phyloP scores from a whole-genome alignment of 2,329 filamentous ascomycete species.

The Hirsutella thompsonii region DNA sequence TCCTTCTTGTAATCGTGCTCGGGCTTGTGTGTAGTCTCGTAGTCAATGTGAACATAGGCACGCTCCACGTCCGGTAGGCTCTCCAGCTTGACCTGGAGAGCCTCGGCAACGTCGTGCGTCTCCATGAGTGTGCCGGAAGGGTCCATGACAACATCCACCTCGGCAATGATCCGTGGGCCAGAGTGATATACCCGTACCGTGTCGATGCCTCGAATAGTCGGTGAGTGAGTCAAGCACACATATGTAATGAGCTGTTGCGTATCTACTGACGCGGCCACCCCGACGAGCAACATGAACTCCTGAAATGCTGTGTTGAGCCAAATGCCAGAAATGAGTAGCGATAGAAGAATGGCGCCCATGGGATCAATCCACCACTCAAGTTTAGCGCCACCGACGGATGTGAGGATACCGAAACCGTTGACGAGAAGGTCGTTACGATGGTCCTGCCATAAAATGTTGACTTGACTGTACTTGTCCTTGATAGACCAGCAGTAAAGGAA shows the following conservation, averaged over 20 bases:
- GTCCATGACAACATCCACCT: slow-evolving; percentile 94
- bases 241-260: slow-evolving; percentile 94
- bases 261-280: slow-evolving; percentile 72
- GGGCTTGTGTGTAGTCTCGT: slow-evolving; percentile 89
- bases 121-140: slow-evolving; percentile 56
- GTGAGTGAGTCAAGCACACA: slow-evolving; percentile 76
- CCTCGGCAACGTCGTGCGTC: slow-evolving; percentile 89
- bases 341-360: slow-evolving; percentile 76
- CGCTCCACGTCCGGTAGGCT: slow-evolving; percentile 82
- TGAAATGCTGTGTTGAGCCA: slow-evolving; percentile 79
- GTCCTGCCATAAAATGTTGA: slow-evolving; percentile 89
- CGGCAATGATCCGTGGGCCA: slow-evolving; percentile 77
- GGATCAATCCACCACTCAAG: slow-evolving; percentile 93
- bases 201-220: slow-evolving; percentile 72
- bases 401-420: slow-evolving; percentile 86
- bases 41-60: slow-evolving; percentile 94
- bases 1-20: slow-evolving; percentile 60
- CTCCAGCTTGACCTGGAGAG: slow-evolving; percentile 87
- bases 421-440: slow-evolving; percentile 96
- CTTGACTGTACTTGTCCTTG: slow-evolving; percentile 81
- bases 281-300: slow-evolving; percentile 86
- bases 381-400: slow-evolving; percentile 81
- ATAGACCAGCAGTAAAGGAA: slow-evolving; percentile 91
- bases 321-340: slow-evolving; percentile 60
- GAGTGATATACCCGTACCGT: slow-evolving; percentile 91